These are phyloP conservation scores for Tillandsia fasciculata DNA, from an alignment of 176 grass and related monocot genomes.

Conservation along the genomic window DNA sequence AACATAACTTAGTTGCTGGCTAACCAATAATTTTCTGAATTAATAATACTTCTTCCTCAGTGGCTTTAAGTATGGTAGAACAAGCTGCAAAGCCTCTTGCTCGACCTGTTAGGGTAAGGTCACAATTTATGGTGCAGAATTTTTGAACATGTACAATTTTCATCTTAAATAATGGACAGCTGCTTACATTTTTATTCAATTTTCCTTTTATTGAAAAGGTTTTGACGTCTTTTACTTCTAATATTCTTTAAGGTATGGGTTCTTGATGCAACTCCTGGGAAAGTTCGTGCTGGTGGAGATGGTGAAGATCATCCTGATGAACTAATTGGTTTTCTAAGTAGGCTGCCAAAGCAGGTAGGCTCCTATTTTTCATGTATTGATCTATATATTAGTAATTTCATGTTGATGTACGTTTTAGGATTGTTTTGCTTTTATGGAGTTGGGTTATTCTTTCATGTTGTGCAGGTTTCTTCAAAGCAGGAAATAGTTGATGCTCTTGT, in stretches of 20 bases:
- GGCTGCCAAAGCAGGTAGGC: constrained; percentile 51
- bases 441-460: constrained; percentile 10
- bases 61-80: constrained; percentile 98
- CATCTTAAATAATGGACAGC: constrained; percentile 2
- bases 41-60: constrained; percentile 29
- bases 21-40: background rate
- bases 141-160: background rate
- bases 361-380: background rate
- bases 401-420: background rate
- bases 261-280: constrained; percentile 94
- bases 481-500: constrained; percentile 62
- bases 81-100: constrained; percentile 96
- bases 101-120: constrained; percentile 83
- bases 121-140: background rate
- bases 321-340: constrained; percentile 78
- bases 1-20: background rate
- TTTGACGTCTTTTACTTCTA: constrained; percentile 1
- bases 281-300: constrained; percentile 74
- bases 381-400: background rate
- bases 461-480: constrained; percentile 67
- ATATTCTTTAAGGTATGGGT: constrained; percentile 68
- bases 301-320: constrained; percentile 95
- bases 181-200: constrained; percentile 12
- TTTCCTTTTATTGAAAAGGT: background rate
- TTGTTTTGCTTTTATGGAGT: background rate